phyloP scores from a whole-genome alignment of 345 rosid species.

The Gossypioides kirkii region DNA sequence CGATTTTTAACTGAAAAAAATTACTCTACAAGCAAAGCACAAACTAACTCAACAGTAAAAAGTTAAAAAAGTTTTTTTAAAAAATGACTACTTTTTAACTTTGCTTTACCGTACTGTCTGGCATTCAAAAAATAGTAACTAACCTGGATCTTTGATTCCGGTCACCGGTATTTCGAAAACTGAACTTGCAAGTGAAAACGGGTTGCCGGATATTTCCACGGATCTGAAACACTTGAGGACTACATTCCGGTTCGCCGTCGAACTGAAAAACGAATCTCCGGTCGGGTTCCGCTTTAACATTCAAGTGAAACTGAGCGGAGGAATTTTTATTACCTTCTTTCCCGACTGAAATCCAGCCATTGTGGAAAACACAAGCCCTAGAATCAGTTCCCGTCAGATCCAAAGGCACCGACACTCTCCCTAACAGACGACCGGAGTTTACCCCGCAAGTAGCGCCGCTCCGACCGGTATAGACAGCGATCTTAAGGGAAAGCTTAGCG shows the following conservation, averaged over 20 bases:
- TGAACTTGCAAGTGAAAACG: slow-evolving; percentile 93
- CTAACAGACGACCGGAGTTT: slow-evolving; percentile 65
- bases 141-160: slow-evolving; percentile 76
- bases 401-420: slow-evolving; percentile 68
- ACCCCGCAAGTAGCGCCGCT: slow-evolving; percentile 67
- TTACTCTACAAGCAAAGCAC: slow-evolving; percentile 15
- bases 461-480: slow-evolving; percentile 68
- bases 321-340: slow-evolving; percentile 46
- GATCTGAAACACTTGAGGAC: slow-evolving; percentile 90
- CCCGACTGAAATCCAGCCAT: slow-evolving; percentile 74
- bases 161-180: slow-evolving; percentile 64
- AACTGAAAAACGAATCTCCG: slow-evolving; percentile 94
- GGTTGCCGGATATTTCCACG: slow-evolving; percentile 86
- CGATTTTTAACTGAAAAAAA: background rate
- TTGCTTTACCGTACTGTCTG: background rate
- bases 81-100: too few species aligned
- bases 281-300: slow-evolving; percentile 81
- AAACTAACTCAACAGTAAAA: slow-evolving; percentile 5
- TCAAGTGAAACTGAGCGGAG: slow-evolving; percentile 62
- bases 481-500: slow-evolving; percentile 44
- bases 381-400: slow-evolving; percentile 59
- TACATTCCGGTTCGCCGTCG: slow-evolving; percentile 94
- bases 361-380: slow-evolving; percentile 52
- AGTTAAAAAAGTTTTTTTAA: background rate
- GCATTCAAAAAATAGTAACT: slow-evolving; percentile 12